phyloP scores from a whole-genome alignment of 176 grass and related monocot genomes.

The Metroxylon sagu region DNA sequence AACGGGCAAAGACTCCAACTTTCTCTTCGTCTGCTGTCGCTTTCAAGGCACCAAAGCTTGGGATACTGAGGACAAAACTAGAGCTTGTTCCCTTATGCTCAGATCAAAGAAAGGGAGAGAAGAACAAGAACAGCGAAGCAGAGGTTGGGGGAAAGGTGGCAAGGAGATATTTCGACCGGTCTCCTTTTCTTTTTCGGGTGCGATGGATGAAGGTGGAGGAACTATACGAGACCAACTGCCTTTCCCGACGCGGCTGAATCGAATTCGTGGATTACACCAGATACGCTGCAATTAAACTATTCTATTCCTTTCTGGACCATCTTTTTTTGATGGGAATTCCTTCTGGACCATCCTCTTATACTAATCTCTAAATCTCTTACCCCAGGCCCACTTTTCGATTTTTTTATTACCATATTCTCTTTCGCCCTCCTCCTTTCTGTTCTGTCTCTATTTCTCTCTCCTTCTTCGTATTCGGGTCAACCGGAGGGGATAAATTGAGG shows the following conservation, averaged over 20 bases:
- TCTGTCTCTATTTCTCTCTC: not conserved
- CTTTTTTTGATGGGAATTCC: too few species aligned
- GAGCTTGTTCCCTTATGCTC: not conserved
- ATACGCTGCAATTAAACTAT: constrained; percentile 70
- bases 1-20: not conserved
- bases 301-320: not conserved
- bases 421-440: not conserved
- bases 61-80: constrained; percentile 1
- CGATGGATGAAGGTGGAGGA: not conserved
- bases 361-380: constrained; percentile 1
- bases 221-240: constrained; percentile 1
- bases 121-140: constrained; percentile 1
- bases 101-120: not conserved
- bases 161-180: not conserved
- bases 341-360: not conserved
- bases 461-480: not conserved
- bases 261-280: constrained; percentile 76
- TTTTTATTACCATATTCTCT: not conserved
- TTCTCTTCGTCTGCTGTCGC: not conserved
- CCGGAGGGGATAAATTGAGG: not conserved
- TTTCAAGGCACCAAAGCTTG: not conserved
- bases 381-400: constrained; percentile 5
- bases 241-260: constrained; percentile 32
- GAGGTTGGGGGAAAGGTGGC: not conserved
- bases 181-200: not conserved